Percentiles rank a stretch among this genome's conserved stretches.
Conservation (phyloP, 1,284 basidiomycete genomes). For the Papiliotrema terrestris region DNA sequence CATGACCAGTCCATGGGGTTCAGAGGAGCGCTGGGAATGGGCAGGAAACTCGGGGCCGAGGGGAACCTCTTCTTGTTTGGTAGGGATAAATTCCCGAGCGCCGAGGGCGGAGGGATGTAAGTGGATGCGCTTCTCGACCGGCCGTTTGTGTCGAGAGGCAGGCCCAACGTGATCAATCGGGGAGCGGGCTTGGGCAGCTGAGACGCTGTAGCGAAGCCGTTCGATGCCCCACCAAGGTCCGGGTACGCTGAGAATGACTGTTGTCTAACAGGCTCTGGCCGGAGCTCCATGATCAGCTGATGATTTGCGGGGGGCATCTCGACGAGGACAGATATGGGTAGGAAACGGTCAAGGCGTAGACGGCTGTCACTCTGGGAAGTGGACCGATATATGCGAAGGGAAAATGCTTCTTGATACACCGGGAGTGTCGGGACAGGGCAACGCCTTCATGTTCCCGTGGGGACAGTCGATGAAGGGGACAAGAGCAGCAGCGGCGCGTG, state of each 20-base stretch:
- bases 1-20: slow-evolving; percentile 1
- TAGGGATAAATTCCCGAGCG: neutral
- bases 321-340: neutral
- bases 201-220: neutral
- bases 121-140: neutral
- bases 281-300: neutral
- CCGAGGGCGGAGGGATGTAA: neutral
- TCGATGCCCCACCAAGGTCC: neutral
- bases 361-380: too few species aligned
- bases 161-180: neutral
- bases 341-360: too few species aligned
- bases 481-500: too few species aligned
- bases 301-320: neutral
- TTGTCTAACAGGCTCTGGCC: neutral
- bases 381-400: neutral
- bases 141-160: neutral
- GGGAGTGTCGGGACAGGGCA: neutral
- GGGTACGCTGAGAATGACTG: neutral
- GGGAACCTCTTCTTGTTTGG: neutral
- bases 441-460: neutral
- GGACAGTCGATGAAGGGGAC: too few species aligned
- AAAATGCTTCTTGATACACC: neutral
- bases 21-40: slow-evolving; percentile 1
- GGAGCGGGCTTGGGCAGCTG: neutral
- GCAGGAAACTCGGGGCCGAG: neutral